These are phyloP conservation scores for Auriscalpium vulgare DNA, from an alignment of 768 basidiomycete species.

Conservation along the genomic window DNA sequence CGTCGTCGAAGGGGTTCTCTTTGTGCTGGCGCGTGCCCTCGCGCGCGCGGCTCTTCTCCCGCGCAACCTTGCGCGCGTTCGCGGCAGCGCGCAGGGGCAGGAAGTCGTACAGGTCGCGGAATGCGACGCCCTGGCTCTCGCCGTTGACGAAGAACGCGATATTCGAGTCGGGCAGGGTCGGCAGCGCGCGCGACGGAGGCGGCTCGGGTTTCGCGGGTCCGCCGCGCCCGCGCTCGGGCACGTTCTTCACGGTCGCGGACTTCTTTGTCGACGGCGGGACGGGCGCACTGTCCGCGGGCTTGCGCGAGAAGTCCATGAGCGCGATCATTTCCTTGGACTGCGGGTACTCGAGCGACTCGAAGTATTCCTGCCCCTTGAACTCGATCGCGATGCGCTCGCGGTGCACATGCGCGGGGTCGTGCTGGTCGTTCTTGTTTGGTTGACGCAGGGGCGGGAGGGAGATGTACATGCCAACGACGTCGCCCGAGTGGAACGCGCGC, in stretches of 20 bases:
- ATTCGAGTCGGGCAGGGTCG: conserved; percentile 59
- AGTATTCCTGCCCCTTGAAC: conserved; percentile 95
- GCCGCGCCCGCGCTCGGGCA: conserved; percentile 48
- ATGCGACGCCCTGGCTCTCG: conserved; percentile 74
- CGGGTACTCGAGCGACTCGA: conserved; percentile 87
- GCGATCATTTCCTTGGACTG: conserved; percentile 87
- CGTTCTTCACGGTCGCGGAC: conserved; percentile 56
- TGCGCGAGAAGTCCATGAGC: conserved; percentile 61
- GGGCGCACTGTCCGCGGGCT: conserved; percentile 24
- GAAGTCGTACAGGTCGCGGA: conserved; percentile 84
- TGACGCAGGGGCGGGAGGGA: conserved; percentile 65
- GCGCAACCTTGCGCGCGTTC: conserved; percentile 52
- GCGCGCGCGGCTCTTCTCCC: conserved; percentile 54
- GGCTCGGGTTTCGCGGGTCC: conserved; percentile 28
- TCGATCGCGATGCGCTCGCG: conserved; percentile 91
- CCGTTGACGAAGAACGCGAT: conserved; percentile 94
- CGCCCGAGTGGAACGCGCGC: conserved; percentile 63
- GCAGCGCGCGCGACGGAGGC: conserved; percentile 47
- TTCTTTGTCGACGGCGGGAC: conserved; percentile 54
- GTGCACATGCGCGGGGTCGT: conserved; percentile 76
- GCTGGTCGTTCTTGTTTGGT: conserved; percentile 51
- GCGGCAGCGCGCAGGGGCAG: conserved; percentile 66
- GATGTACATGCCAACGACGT: conserved; percentile 92
- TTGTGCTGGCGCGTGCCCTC: conserved; percentile 62
- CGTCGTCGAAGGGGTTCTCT: conserved; percentile 89